phyloP scores from a whole-genome alignment of 345 rosid genomes.

The Bruguiera parviflora region DNA sequence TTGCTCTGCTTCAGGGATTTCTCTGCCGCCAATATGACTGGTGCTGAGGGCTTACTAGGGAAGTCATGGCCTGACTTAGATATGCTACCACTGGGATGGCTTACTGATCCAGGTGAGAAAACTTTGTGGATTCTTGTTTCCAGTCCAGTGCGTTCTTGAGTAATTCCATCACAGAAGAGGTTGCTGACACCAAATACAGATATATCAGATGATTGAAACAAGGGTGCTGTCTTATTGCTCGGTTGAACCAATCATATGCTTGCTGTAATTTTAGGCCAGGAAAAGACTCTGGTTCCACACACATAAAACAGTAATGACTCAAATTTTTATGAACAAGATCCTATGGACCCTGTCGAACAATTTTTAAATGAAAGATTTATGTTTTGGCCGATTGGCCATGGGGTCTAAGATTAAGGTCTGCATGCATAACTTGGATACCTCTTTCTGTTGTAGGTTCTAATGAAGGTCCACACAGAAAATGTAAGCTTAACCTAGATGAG shows the following conservation, averaged over 20 bases:
- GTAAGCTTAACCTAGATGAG: conserved; percentile 61
- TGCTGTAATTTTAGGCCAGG: conserved; percentile 8
- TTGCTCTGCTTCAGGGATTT: conserved; percentile 52
- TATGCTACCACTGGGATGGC: conserved; percentile 93
- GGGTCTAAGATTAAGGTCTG: background rate
- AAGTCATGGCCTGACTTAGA: conserved; percentile 92
- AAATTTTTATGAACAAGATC: too few species aligned
- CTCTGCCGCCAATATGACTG: conserved; percentile 59
- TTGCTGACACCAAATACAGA: conserved; percentile 2
- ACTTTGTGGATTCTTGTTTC: conserved; percentile 10
- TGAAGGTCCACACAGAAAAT: conserved; percentile 70
- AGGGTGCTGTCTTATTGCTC: background rate
- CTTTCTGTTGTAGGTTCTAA: conserved; percentile 48
- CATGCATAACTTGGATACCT: conserved; percentile 13
- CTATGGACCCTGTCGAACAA: background rate
- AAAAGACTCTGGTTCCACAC: background rate
- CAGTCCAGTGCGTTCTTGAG: background rate
- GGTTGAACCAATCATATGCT: conserved; percentile 2
- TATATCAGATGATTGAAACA: background rate
- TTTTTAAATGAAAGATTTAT: background rate
- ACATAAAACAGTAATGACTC: background rate
- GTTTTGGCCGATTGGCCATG: background rate
- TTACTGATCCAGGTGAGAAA: conserved; percentile 68
- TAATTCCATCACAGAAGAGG: background rate
- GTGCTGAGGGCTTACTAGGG: conserved; percentile 59